These are phyloP conservation scores for Ustilago lituana DNA, from an alignment of 1,284 basidiomycete species.

Conservation along the genomic window DNA sequence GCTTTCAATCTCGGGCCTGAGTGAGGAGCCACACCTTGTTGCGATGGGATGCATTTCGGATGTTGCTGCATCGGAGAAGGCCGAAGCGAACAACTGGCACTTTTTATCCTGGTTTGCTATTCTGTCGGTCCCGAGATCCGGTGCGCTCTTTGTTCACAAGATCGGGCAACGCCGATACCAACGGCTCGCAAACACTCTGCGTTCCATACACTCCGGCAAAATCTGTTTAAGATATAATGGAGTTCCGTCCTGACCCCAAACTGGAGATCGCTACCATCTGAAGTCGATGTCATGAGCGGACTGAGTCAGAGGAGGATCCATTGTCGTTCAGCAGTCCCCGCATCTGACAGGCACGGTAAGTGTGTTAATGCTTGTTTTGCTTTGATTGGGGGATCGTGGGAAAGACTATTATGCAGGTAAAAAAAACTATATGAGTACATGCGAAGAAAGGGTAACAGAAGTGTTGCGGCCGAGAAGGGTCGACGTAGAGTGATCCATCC, in stretches of 20 bases:
- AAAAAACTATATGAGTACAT: conserved; percentile 30
- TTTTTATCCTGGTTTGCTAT: neutral
- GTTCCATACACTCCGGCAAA: no score
- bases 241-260: no score
- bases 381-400: neutral
- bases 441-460: conserved; percentile 10
- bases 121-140: neutral
- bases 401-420: conserved; percentile 8
- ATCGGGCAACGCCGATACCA: neutral
- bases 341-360: no score
- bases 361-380: conserved; percentile 13
- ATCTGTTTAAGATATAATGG: no score
- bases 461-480: no score
- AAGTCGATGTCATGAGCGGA: no score
- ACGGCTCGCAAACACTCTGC: no score
- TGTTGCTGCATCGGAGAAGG: conserved; percentile 6
- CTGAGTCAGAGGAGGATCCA: no score
- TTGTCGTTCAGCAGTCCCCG: no score
- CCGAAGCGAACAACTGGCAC: neutral
- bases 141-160: neutral
- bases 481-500: no score
- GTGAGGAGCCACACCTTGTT: neutral
- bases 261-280: no score
- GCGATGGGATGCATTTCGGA: conserved; percentile 1
- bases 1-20: no score